A percentile compares a stretch with the other conserved stretches of the same genome.
Conservation (phyloP, 2,329 filamentous ascomycete genomes). For the Nemania sp. region DNA sequence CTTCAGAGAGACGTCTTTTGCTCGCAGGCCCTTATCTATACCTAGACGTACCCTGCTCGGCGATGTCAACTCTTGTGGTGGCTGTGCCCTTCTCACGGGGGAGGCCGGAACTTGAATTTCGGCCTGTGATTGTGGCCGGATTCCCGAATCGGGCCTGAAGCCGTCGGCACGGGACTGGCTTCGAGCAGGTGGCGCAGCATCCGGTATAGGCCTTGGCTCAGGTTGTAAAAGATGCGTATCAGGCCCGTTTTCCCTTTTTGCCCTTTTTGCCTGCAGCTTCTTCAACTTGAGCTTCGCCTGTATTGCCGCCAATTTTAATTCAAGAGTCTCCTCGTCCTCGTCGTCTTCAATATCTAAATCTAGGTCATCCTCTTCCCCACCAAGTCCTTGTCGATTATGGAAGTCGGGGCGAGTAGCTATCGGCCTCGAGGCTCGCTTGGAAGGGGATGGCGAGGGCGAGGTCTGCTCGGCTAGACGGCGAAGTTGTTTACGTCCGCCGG, state of each 20-base stretch:
- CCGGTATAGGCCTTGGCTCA: slow-evolving; percentile 27
- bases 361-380: slow-evolving; percentile 34
- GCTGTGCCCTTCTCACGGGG: slow-evolving; percentile 66
- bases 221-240: slow-evolving; percentile 20
- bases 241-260: slow-evolving; percentile 38
- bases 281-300: slow-evolving; percentile 87
- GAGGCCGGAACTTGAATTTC: slow-evolving; percentile 75
- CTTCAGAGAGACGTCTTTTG: slow-evolving; percentile 82
- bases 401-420: slow-evolving; percentile 39
- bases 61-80: slow-evolving; percentile 64
- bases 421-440: slow-evolving; percentile 48
- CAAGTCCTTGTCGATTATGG: slow-evolving; percentile 22
- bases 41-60: slow-evolving; percentile 81
- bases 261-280: slow-evolving; percentile 72
- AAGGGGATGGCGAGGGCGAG: slow-evolving; percentile 71
- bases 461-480: slow-evolving; percentile 68
- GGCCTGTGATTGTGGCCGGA: slow-evolving; percentile 40
- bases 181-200: slow-evolving; percentile 28
- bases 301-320: slow-evolving; percentile 85
- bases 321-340: slow-evolving; percentile 80
- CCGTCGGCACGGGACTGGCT: slow-evolving; percentile 29
- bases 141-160: slow-evolving; percentile 22
- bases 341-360: slow-evolving; percentile 50
- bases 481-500: slow-evolving; percentile 77
- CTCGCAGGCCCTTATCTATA: slow-evolving; percentile 85